Evolutionary conservation across 1,139 yeast genomes (phyloP).

Genomic region (Debaryomyces psychrophilus): DNA sequence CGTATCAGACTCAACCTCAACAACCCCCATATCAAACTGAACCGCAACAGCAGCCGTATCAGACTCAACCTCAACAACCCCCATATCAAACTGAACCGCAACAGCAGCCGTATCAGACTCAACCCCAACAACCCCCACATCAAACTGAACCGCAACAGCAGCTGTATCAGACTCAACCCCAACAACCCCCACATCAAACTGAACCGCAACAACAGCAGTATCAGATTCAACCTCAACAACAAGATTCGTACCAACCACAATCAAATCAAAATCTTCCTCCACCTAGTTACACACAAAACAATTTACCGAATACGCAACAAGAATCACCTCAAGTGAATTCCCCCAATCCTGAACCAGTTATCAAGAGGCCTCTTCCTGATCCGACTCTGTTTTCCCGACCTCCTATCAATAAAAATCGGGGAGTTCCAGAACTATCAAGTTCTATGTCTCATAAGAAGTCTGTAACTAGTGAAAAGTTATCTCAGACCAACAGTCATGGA

Average conservation of each 20-base stretch:
- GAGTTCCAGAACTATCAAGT: slow-evolving; percentile 11
- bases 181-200: slow-evolving; percentile 8
- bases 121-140: slow-evolving; percentile 7
- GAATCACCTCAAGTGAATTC: background rate
- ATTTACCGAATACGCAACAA: background rate
- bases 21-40: slow-evolving; percentile 8
- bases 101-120: slow-evolving; percentile 3
- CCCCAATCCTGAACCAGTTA: background rate
- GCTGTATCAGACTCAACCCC: slow-evolving; percentile 8
- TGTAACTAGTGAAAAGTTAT: background rate
- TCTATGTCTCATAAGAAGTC: background rate
- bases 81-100: slow-evolving; percentile 6
- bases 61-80: slow-evolving; percentile 4
- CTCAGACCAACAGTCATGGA: slow-evolving; percentile 1
- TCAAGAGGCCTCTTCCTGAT: slow-evolving; percentile 23
- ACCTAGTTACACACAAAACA: background rate
- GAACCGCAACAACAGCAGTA: slow-evolving; percentile 5
- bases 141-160: slow-evolving; percentile 11
- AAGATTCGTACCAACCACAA: background rate
- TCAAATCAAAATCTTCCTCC: background rate
- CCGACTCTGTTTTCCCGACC: slow-evolving; percentile 48
- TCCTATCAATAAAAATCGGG: slow-evolving; percentile 35
- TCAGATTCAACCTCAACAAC: slow-evolving; percentile 12
- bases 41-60: slow-evolving; percentile 11
- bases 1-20: slow-evolving; percentile 8